phyloP scores from a whole-genome alignment of 164 flowering plant genomes.

The Platanus orientalis region DNA sequence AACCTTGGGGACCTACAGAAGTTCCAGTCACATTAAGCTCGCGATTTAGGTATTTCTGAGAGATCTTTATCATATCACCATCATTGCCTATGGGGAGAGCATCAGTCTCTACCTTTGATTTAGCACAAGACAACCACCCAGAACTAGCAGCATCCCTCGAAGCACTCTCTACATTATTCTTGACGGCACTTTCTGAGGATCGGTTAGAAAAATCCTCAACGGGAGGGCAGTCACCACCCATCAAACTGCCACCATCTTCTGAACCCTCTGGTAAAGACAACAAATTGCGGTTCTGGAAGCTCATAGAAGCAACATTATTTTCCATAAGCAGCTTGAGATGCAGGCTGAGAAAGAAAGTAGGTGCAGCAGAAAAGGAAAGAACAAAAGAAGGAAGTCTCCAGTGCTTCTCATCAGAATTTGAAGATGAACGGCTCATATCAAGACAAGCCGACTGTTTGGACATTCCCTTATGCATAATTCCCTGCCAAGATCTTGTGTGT shows the following conservation, averaged over 20 bases:
- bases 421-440: slow-evolving; percentile 18
- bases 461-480: slow-evolving; percentile 20
- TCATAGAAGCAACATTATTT: slow-evolving; percentile 31
- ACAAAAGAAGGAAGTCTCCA: slow-evolving; percentile 47
- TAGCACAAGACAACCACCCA: slow-evolving; percentile 15
- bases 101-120: slow-evolving; percentile 20
- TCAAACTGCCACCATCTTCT: slow-evolving; percentile 17
- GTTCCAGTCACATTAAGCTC: slow-evolving; percentile 20
- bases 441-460: slow-evolving; percentile 26
- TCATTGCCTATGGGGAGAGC: slow-evolving; percentile 17
- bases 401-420: slow-evolving; percentile 24
- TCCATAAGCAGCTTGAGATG: slow-evolving; percentile 80
- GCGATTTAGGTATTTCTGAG: slow-evolving; percentile 12
- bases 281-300: slow-evolving; percentile 31
- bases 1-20: slow-evolving; percentile 21
- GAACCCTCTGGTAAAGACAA: slow-evolving; percentile 17
- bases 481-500: slow-evolving; percentile 28
- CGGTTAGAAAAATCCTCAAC: slow-evolving; percentile 17
- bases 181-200: slow-evolving; percentile 13
- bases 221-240: slow-evolving; percentile 18
- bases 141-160: slow-evolving; percentile 19
- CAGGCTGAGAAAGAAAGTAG: slow-evolving; percentile 56
- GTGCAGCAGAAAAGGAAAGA: slow-evolving; percentile 65
- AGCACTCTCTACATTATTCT: slow-evolving; percentile 12
- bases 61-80: slow-evolving; percentile 19